Percentiles rank a stretch among this genome's conserved stretches.
These are phyloP conservation scores for Sodiomyces alkalinus DNA, from an alignment of 2,329 filamentous ascomycete species.

Conservation along the genomic window DNA sequence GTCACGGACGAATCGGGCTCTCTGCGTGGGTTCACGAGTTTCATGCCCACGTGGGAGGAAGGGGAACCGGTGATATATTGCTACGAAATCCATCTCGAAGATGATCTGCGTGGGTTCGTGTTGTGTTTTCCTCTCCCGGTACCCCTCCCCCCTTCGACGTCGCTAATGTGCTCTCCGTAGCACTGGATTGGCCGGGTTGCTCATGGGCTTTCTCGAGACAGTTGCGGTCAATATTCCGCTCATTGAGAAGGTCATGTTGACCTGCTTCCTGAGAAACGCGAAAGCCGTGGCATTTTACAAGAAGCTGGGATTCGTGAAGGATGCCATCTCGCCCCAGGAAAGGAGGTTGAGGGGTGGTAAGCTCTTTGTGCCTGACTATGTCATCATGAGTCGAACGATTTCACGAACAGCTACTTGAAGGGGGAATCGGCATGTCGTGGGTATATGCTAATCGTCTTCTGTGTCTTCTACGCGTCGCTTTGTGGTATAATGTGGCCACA, in stretches of 20 bases:
- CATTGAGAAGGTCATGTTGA: conserved; percentile 57
- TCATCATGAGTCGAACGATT: conserved; percentile 48
- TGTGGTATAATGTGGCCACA: no score
- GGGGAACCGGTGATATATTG: conserved; percentile 55
- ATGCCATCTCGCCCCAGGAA: conserved; percentile 38
- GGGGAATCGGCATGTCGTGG: no score
- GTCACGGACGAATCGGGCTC: conserved; percentile 23
- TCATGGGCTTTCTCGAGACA: conserved; percentile 41
- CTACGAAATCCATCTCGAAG: conserved; percentile 60
- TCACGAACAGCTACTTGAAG: no score
- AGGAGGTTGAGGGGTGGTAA: conserved; percentile 38
- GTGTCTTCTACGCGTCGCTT: no score
- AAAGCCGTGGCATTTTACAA: conserved; percentile 45
- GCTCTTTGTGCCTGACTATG: conserved; percentile 38
- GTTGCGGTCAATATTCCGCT: conserved; percentile 37
- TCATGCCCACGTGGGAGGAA: conserved; percentile 59
- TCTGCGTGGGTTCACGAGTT: conserved; percentile 43
- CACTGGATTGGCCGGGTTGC: conserved; percentile 44
- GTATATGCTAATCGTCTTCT: no score
- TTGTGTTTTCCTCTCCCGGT: no score
- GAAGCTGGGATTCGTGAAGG: conserved; percentile 39
- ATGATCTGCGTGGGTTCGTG: conserved; percentile 36
- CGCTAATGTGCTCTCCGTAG: conserved; percentile 18
- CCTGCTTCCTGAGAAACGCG: conserved; percentile 50
- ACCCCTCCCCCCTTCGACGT: neutral